Evolutionary conservation across 2,329 filamentous ascomycete species (phyloP).

Genomic region (Ophiostoma angusticollis): DNA sequence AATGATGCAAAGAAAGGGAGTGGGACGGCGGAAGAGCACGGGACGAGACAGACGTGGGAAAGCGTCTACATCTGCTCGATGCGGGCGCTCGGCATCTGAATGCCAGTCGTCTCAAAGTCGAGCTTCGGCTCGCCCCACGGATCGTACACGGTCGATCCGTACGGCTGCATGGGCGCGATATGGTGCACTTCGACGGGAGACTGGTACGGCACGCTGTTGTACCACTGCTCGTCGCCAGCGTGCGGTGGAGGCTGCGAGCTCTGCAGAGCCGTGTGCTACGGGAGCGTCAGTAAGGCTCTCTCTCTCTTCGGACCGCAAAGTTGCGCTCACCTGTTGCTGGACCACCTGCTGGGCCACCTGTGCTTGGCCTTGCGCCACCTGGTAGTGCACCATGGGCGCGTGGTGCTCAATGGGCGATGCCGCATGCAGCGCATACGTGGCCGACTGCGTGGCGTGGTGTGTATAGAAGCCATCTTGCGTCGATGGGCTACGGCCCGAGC

Average conservation of each 20-base stretch:
- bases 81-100: conserved; percentile 47
- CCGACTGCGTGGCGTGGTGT: conserved; percentile 35
- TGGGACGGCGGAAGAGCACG: background rate
- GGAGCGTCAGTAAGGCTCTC: too few species aligned
- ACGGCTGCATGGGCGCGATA: conserved; percentile 39
- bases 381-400: conserved; percentile 26
- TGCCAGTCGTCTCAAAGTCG: conserved; percentile 43
- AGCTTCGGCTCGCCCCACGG: conserved; percentile 39
- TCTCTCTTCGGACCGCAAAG: background rate
- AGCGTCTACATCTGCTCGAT: conserved; percentile 37
- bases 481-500: conserved; percentile 39
- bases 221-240: conserved; percentile 37
- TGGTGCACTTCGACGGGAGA: conserved; percentile 43
- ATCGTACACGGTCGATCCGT: conserved; percentile 37
- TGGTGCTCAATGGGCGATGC: conserved; percentile 35
- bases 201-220: conserved; percentile 37
- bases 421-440: conserved; percentile 35
- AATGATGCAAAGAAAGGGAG: background rate
- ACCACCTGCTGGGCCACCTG: conserved; percentile 22
- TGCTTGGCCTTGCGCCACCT: conserved; percentile 22
- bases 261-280: conserved; percentile 26
- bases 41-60: background rate
- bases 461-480: conserved; percentile 45
- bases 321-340: conserved; percentile 19
- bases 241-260: conserved; percentile 22